A percentile compares a stretch with the other conserved stretches of the same genome.
Conservation (phyloP, 177 flowering plant species). For the Tripterygium wilfordii region DNA sequence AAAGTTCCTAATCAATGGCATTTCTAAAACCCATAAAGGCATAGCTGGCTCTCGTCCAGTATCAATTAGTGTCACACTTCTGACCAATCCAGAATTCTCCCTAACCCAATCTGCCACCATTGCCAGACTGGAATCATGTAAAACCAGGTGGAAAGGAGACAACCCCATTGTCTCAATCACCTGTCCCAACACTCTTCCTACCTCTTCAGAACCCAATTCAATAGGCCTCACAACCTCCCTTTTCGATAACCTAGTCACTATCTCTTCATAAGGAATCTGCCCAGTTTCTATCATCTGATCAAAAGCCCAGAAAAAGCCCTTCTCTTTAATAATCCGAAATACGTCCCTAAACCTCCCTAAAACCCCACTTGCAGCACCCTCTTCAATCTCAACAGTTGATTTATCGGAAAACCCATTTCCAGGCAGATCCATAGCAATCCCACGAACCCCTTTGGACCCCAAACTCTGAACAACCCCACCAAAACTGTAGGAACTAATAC, state of each 20-base stretch:
- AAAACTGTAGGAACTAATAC: constrained; percentile 70
- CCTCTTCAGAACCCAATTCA: constrained; percentile 52
- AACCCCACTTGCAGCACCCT: constrained; percentile 32
- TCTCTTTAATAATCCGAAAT: constrained; percentile 59
- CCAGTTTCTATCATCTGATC: constrained; percentile 85
- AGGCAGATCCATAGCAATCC: constrained; percentile 74
- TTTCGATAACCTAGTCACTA: constrained; percentile 21
- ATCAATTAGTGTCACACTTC: constrained; percentile 74
- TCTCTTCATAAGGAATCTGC: constrained; percentile 60
- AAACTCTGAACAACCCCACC: constrained; percentile 33
- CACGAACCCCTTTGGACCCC: constrained; percentile 51
- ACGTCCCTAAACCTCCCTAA: constrained; percentile 51
- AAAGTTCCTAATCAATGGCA: constrained; percentile 61
- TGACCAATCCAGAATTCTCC: constrained; percentile 42
- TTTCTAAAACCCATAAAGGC: constrained; percentile 54
- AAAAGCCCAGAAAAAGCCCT: constrained; percentile 95
- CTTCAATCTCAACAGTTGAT: constrained; percentile 36
- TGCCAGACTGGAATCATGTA: constrained; percentile 75
- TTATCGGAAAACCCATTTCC: constrained; percentile 92
- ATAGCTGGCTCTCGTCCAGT: constrained; percentile 40
- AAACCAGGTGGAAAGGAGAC: constrained; percentile 74
- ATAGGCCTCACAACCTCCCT: constrained; percentile 38
- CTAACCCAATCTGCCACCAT: constrained; percentile 61
- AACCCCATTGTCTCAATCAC: constrained; percentile 63
- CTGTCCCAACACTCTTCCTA: constrained; percentile 68